A percentile compares a stretch with the other conserved stretches of the same genome.
phyloP scores from a whole-genome alignment of 345 rosid species.

The Litchi chinensis region DNA sequence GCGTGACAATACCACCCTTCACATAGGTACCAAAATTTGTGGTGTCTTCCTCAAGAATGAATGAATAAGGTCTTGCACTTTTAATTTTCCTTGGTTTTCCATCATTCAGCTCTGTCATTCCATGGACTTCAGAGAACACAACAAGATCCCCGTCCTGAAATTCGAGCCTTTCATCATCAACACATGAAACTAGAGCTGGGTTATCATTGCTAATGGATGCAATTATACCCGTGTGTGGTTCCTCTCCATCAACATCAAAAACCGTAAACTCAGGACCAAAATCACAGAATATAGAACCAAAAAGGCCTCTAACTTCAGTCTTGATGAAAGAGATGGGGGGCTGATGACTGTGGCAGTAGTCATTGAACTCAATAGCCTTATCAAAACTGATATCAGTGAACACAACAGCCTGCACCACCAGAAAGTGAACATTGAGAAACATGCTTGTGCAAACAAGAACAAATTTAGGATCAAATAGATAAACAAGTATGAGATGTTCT shows the following conservation, averaged over 20 bases:
- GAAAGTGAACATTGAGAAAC: constrained; percentile 18
- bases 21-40: constrained; percentile 58
- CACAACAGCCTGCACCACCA: constrained; percentile 77
- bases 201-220: constrained; percentile 93
- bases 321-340: constrained; percentile 92
- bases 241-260: constrained; percentile 93
- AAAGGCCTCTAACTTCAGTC: constrained; percentile 95
- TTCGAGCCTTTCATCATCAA: constrained; percentile 96
- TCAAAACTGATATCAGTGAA: constrained; percentile 78
- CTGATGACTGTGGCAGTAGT: constrained; percentile 80
- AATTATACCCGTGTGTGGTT: constrained; percentile 91
- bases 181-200: constrained; percentile 84
- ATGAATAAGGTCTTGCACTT: constrained; percentile 84
- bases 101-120: constrained; percentile 94
- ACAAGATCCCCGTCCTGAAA: constrained; percentile 97
- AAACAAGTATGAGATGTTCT: not conserved
- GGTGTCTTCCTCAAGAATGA: constrained; percentile 89
- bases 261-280: constrained; percentile 94
- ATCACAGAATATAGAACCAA: constrained; percentile 95
- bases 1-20: constrained; percentile 97
- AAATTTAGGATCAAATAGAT: not conserved
- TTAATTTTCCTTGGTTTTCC: constrained; percentile 92
- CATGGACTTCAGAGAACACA: constrained; percentile 93
- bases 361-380: constrained; percentile 77
- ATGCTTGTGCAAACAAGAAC: not conserved